Base-by-base conservation (phyloP, 768 basidiomycete genomes). In the Gloeophyllum trabeum region DNA sequence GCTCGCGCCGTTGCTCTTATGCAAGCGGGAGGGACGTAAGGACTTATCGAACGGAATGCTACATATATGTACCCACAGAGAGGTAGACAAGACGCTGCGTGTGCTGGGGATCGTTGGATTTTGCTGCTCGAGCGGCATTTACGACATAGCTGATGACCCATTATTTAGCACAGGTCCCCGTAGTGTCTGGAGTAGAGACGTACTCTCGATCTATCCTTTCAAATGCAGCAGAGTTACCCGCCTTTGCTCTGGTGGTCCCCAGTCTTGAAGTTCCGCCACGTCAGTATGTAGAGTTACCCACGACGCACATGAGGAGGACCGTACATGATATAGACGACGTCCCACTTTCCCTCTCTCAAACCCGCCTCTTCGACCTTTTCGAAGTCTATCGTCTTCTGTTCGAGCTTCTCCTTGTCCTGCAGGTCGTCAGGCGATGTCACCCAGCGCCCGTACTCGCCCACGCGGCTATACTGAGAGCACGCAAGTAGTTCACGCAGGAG, bases 191-290 rank as follows among this genome's bases (percentile, higher is more conserved):
- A 36, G 32, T n/a, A 24, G 16, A 18, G 24, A 63, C 74, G 45
- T 48, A 86, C 77, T 83, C 78, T 57, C 79, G 64, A 51, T 88
- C 87, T 43, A 89, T 85, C 63, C 74, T 82, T 53, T 80, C 78
- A 47, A 86, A 89, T 6, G 69, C 69, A 24, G 69, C 73, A 1
- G 70, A 71, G 47, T 78, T 71, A 2, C 83, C 83, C 0, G 83
- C 85, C 13, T 24, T 45, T 13, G 67, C 71, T 20, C 61, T 66
- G 7, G 76, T 78, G n/a, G 85, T 88, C 6, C 85, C 87, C 6
- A 89, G 58, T 2, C 76, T 77, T 45, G n/a, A n/a, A n/a, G n/a
- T n/a, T n/a, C n/a, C n/a, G n/a, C n/a, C n/a, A n/a, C n/a, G n/a
- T n/a, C n/a, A n/a, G n/a, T n/a, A n/a, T n/a, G n/a, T n/a, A n/a